Evolutionary conservation across 2,329 filamentous ascomycete species (phyloP), one percentile per base, ranked within the genome.

Genomic region (Chalara sp.): DNA sequence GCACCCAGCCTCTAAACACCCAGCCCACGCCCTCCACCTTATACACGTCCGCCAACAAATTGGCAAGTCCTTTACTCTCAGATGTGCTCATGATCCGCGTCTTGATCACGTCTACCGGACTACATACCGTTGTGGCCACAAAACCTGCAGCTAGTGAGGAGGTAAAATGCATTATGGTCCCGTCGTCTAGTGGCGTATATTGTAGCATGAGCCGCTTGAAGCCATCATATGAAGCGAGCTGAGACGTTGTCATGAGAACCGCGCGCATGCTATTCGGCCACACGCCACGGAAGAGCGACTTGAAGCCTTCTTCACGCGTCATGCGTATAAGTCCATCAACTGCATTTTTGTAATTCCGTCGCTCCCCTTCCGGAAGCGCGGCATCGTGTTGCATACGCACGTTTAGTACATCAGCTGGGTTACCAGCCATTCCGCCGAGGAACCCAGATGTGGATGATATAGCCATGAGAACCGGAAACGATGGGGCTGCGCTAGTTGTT

Each of bases 321-420:
- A 97, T 96, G 57, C 89, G 83, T 30, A 87, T 71, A 62, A 97
- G 75, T 31, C 93, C 93, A 65, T 97, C 85, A 45, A 96, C 68
- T 3, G 91, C 93, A 68, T 97, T 80, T 56, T 83, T 85, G 73
- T 99, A 99, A 69, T 95, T 93, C 51, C 92, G 81, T 45, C 89
- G 83, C 63, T 95, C 74, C 5, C 78, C 77, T 1, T 72, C 63
- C 0, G 90, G 87, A 1, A 96, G 80, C 0, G 89, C 83, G 2
- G 87, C 84, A 64, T 85, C 93, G 70, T 95, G 89, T 72, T 99
- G 93, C 93, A 99, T 99, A 58, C 93, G 89, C 46, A 99, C 93
- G 70, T 99, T 99, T 63, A 96, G 77, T 33, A 99, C 90, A 67
- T 99, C 93, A 58, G 91, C 92, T 3, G 91, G 90, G 71, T 97